A percentile compares a stretch with the other conserved stretches of the same genome.
Evolutionary conservation across 768 basidiomycete species (phyloP).

Genomic region (Baorangia bicolor): DNA sequence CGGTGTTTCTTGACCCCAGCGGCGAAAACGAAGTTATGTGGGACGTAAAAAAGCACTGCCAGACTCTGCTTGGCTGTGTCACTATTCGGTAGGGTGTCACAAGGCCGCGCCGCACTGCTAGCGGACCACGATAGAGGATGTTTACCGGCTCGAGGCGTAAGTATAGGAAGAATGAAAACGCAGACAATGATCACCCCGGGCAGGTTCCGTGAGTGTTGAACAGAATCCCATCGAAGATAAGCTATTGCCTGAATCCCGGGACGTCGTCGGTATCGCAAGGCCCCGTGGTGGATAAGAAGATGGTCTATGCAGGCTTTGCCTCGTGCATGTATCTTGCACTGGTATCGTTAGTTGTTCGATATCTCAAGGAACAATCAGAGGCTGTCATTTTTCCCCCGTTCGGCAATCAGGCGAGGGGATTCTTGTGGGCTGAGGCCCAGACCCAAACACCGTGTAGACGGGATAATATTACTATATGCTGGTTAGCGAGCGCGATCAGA

Average conservation of each 20-base stretch:
- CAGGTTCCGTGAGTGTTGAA: background rate
- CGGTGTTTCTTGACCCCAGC: background rate
- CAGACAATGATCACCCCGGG: background rate
- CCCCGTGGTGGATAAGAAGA: background rate
- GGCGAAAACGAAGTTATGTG: background rate
- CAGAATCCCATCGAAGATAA: background rate
- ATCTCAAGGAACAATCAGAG: background rate
- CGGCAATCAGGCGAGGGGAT: background rate
- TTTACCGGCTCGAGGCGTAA: background rate
- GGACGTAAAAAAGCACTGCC: constrained; percentile 3
- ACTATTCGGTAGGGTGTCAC: background rate
- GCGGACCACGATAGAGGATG: background rate
- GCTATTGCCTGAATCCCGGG: background rate
- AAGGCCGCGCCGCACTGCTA: background rate
- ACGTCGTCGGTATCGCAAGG: background rate
- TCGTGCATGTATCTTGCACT: background rate
- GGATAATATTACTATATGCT: background rate
- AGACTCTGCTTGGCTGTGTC: background rate
- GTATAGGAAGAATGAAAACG: background rate
- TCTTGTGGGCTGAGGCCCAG: background rate
- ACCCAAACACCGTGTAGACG: background rate
- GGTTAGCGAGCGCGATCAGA: background rate
- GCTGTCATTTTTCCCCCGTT: background rate
- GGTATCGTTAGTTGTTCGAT: background rate
- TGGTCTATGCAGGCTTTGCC: background rate